Evolutionary conservation across 805 yeast species (phyloP).

Genomic region (Wickerhamomyces bisporus): DNA sequence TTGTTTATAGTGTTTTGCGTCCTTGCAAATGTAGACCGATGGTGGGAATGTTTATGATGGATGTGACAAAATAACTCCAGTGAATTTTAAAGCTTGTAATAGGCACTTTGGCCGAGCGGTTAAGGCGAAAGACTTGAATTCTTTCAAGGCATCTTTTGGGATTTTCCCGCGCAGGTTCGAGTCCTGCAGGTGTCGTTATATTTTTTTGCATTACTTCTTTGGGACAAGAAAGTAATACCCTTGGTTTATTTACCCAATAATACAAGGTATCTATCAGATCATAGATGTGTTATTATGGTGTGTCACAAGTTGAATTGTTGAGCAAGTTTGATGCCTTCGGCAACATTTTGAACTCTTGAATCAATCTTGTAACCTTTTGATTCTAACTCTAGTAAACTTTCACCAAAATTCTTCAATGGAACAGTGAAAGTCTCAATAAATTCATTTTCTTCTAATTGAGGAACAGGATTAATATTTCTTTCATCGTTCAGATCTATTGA

Average conservation of each 20-base stretch:
- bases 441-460: constrained; percentile 84
- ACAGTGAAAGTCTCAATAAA: constrained; percentile 84
- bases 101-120: constrained; percentile 28
- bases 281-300: no score
- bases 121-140: constrained; percentile 27
- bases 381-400: constrained; percentile 45
- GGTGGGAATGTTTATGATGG: no score
- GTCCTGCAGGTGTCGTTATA: constrained; percentile 24
- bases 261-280: no score
- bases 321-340: constrained; percentile 71
- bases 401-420: constrained; percentile 55
- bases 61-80: no score
- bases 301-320: constrained; percentile 24
- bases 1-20: no score
- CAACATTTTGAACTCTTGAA: constrained; percentile 82
- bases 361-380: constrained; percentile 73
- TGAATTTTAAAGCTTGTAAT: background rate
- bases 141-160: constrained; percentile 22
- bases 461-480: constrained; percentile 62
- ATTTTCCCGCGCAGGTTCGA: constrained; percentile 28
- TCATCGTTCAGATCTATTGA: constrained; percentile 65
- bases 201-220: constrained; percentile 5
- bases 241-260: background rate
- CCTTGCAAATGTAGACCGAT: no score
- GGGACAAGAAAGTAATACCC: no score